A percentile compares a stretch with the other conserved stretches of the same genome.
phyloP scores from a whole-genome alignment of 2,329 filamentous ascomycete genomes.

The Arthrocladium fulminans region DNA sequence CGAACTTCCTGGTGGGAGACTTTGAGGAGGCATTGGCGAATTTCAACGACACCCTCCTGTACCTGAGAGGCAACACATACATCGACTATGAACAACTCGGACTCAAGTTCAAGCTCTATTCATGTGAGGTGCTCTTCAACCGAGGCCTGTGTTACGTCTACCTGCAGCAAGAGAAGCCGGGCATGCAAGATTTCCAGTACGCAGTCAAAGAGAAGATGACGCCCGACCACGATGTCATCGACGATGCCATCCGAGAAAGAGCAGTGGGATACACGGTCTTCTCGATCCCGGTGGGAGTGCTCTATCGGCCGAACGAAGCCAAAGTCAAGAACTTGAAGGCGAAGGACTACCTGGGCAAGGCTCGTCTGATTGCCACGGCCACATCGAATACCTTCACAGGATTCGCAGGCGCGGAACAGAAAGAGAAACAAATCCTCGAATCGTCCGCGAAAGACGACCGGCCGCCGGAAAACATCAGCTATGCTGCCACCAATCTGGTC shows the following conservation, averaged over 20 bases:
- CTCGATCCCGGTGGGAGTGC: slow-evolving; percentile 89
- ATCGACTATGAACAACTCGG: slow-evolving; percentile 97
- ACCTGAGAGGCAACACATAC: slow-evolving; percentile 88
- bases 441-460: slow-evolving; percentile 56
- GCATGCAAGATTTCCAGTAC: slow-evolving; percentile 81
- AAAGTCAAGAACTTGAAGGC: slow-evolving; percentile 98
- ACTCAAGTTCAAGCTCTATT: slow-evolving; percentile 91
- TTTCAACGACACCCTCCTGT: slow-evolving; percentile 95
- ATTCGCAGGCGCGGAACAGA: slow-evolving; percentile 69
- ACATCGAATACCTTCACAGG: slow-evolving; percentile 78
- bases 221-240: slow-evolving; percentile 93
- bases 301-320: slow-evolving; percentile 92
- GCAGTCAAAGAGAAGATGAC: slow-evolving; percentile 95
- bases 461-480: slow-evolving; percentile 75
- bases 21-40: slow-evolving; percentile 96
- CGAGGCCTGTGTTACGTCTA: slow-evolving; percentile 96
- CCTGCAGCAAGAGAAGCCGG: slow-evolving; percentile 79
- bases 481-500: slow-evolving; percentile 84
- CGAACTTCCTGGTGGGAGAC: slow-evolving; percentile 92
- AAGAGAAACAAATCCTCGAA: slow-evolving; percentile 30
- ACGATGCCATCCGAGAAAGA: slow-evolving; percentile 87
- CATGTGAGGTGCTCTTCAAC: slow-evolving; percentile 96
- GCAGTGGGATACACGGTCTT: slow-evolving; percentile 98
- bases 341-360: slow-evolving; percentile 95
- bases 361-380: slow-evolving; percentile 81